Base-by-base conservation (phyloP, 345 rosid genomes). In the Carallia pectinifolia region DNA sequence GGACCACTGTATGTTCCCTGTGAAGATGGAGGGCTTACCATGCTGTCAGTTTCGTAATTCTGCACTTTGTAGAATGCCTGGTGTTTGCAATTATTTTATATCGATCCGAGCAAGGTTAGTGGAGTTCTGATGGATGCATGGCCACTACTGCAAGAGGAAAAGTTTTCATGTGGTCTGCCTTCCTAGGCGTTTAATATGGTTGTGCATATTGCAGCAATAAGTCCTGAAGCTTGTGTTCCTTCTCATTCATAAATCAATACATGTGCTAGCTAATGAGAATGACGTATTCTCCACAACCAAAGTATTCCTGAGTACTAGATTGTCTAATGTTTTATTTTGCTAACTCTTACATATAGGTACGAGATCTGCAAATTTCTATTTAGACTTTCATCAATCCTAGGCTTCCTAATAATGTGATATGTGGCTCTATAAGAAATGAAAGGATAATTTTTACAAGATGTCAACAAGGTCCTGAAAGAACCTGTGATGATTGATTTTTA, bases 301-400 rank as follows among this genome's bases (percentile, higher is more conserved):
- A 60, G 66, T 23, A 65, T 61, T 65, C 66, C 81, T 79, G 84
- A 64, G 34, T 44, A 6, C 23, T 23, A 53, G 71, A 58, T 68
- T 75, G 44, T 66, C 85, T 83, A 78, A 66, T 81, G 71, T 65
- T 74, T 81, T 81, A 77, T 86, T 80, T 62, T 69, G 74, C 88
- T 80, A 88, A 61, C 72, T 80, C 81, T 66, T 58, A 55, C 87
- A 86, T 80, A 64, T 70, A 66, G 69, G 80, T 71, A 80, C 81
- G 81, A 79, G 31, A 80, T 79, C 87, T 85, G 86, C 71, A 70
- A 75, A 27, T 54, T 79, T 83, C 87, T 83, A 62, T 23, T 23
- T 65, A 76, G 70, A 73, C 82, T 81, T 75, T 81, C 68, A 39
- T 77, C 75, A 58, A 79, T 61, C 33, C 62, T 17, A 37, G 70